Evolutionary conservation across 2,329 filamentous ascomycete species (phyloP), one percentile per base, ranked within the genome.

Genomic region (Arachnopeziza araneosa): DNA sequence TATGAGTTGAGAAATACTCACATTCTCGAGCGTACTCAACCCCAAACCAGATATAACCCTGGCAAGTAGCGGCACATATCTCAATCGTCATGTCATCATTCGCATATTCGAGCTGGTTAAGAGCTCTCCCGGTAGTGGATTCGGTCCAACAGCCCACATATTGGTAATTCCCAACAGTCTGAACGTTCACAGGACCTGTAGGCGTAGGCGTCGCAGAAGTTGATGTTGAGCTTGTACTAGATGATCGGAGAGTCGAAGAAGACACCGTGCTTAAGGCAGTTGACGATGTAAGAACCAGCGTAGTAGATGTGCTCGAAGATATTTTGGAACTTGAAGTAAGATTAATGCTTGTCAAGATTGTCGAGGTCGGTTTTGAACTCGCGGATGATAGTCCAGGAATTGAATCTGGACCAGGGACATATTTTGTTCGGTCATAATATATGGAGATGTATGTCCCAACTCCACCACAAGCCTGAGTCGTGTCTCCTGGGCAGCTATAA

Each of bases 11-110:
- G 48, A 21, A 5, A 21, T 52, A 10, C 50, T 17, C 59, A 59
- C 71, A 72, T 55, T 72, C 69, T 19, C 63, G 61, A 3, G 66
- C 65, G 62, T 75, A 76, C 60, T 75, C 73, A 0, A 75, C 50
- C 7, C 73, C 74, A 14, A 72, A 70, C 23, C 64, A 72, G 0
- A 55, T 56, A 23, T 63, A 72, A 8, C 63, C 66, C 6, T 66
- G 64, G 24, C 69, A 74, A 24, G 66, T 61, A 1, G 63, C 24
- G 22, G 61, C 65, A 56, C 73, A 74, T 7, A 64, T 64, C 54
- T 74, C 66, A 52, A 73, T 58, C 10, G 61, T 65, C 60, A 69
- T 67, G 12, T 62, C 60, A 50, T 69, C 61, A 22, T 63, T 66
- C 21, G 62, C 56, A 49, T 63, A 66, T 5, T 59, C 60, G 14